phyloP scores from a whole-genome alignment of 805 yeast genomes.

The Cyberlindnera suaveolens region DNA sequence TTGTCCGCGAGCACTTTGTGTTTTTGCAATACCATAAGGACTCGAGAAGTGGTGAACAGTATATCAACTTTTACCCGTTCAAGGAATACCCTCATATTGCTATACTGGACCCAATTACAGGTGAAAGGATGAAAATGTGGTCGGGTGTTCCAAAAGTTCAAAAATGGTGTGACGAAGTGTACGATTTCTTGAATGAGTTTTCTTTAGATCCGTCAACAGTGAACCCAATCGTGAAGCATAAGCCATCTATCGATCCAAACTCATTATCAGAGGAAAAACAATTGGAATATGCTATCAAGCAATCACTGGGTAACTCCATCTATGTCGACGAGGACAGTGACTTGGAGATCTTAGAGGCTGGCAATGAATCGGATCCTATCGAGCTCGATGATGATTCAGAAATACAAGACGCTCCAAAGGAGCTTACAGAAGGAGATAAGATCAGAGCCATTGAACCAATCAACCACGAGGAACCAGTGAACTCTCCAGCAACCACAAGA shows the following conservation, averaged over 20 bases:
- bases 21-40: conserved; percentile 83
- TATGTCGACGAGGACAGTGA: conserved; percentile 22
- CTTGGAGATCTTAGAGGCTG: conserved; percentile 13
- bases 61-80: conserved; percentile 66
- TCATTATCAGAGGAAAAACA: conserved; percentile 79
- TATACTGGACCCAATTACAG: conserved; percentile 90
- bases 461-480: conserved; percentile 58
- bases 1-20: conserved; percentile 62
- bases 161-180: conserved; percentile 60
- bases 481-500: conserved; percentile 34
- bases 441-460: conserved; percentile 45
- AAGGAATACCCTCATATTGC: conserved; percentile 80
- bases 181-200: conserved; percentile 59
- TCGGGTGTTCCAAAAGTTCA: conserved; percentile 54
- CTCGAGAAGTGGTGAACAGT: conserved; percentile 67
- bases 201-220: conserved; percentile 56
- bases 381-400: conserved; percentile 17
- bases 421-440: conserved; percentile 33
- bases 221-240: conserved; percentile 63
- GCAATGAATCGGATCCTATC: conserved; percentile 16
- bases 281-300: conserved; percentile 64
- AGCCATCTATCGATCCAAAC: conserved; percentile 54
- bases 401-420: conserved; percentile 10
- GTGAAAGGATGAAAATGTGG: conserved; percentile 83
- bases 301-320: conserved; percentile 41